phyloP scores from a whole-genome alignment of 345 rosid species.

The Ailanthus altissimus region DNA sequence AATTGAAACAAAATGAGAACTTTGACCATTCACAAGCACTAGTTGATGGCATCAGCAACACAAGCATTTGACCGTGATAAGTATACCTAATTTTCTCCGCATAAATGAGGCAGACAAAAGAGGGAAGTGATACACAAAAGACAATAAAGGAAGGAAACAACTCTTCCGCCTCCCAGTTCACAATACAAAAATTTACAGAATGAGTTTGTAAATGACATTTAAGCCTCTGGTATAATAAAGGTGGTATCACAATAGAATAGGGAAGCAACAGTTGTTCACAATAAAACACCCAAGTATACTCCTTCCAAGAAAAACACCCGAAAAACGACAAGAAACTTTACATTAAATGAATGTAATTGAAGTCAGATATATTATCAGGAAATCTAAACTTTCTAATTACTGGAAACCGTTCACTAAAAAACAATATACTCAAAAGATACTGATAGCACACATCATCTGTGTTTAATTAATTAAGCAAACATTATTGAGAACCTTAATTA shows the following conservation, averaged over 20 bases:
- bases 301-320: neutral
- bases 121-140: neutral
- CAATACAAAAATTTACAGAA: neutral
- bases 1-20: too few species aligned
- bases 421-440: neutral
- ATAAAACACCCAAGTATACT: neutral
- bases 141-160: neutral
- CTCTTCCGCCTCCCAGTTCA: neutral
- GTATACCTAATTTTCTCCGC: neutral
- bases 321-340: neutral
- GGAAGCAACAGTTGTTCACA: neutral
- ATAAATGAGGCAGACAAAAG: neutral
- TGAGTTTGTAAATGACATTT: neutral
- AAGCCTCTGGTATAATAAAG: slow-evolving; percentile 3
- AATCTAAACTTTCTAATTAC: neutral
- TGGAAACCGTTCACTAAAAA: neutral
- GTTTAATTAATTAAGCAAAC: slow-evolving; percentile 3
- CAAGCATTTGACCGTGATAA: neutral
- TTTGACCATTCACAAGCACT: neutral
- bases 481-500: neutral
- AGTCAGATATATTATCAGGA: neutral
- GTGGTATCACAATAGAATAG: neutral
- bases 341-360: neutral
- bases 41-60: neutral
- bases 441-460: neutral